These are phyloP conservation scores for Xylariomycetidae sp. DNA, from an alignment of 2,329 filamentous ascomycete genomes.

Conservation along the genomic window DNA sequence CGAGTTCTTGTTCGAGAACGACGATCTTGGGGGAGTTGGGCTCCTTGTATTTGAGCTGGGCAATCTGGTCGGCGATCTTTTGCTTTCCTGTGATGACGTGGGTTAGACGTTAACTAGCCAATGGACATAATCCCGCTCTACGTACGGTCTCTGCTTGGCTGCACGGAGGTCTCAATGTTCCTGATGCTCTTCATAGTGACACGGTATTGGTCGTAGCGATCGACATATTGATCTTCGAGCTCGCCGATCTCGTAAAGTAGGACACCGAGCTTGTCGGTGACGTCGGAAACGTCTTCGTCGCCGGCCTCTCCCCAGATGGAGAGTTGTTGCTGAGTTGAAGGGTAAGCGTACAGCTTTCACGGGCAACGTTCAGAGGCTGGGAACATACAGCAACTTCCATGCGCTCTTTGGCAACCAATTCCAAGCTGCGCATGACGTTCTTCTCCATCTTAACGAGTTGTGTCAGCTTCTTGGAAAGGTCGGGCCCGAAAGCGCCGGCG, in stretches of 20 bases:
- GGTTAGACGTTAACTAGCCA: slow-evolving; percentile 8
- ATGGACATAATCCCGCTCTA: slow-evolving; percentile 15
- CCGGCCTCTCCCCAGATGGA: slow-evolving; percentile 95
- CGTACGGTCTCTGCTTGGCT: slow-evolving; percentile 94
- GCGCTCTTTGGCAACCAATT: slow-evolving; percentile 88
- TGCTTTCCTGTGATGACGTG: slow-evolving; percentile 70
- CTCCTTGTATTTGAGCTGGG: slow-evolving; percentile 99
- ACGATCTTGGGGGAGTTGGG: slow-evolving; percentile 97
- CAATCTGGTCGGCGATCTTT: slow-evolving; percentile 98
- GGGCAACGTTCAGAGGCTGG: neutral
- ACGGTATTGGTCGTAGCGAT: slow-evolving; percentile 98
- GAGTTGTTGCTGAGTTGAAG: slow-evolving; percentile 76
- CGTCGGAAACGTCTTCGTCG: slow-evolving; percentile 96
- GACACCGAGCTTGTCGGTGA: slow-evolving; percentile 97
- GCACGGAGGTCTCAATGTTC: slow-evolving; percentile 97
- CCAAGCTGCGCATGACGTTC: slow-evolving; percentile 98
- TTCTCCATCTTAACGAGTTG: slow-evolving; percentile 99
- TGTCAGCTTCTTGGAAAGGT: slow-evolving; percentile 95
- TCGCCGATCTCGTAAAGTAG: slow-evolving; percentile 98
- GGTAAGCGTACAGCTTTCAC: slow-evolving; percentile 6
- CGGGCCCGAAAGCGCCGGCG: slow-evolving; percentile 73
- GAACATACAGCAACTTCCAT: slow-evolving; percentile 93
- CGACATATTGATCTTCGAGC: slow-evolving; percentile 96
- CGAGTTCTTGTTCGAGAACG: slow-evolving; percentile 95
- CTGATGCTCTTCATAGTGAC: slow-evolving; percentile 99